Base-by-base conservation (phyloP, 345 rosid genomes). In the Gynandropsis gynandra region DNA sequence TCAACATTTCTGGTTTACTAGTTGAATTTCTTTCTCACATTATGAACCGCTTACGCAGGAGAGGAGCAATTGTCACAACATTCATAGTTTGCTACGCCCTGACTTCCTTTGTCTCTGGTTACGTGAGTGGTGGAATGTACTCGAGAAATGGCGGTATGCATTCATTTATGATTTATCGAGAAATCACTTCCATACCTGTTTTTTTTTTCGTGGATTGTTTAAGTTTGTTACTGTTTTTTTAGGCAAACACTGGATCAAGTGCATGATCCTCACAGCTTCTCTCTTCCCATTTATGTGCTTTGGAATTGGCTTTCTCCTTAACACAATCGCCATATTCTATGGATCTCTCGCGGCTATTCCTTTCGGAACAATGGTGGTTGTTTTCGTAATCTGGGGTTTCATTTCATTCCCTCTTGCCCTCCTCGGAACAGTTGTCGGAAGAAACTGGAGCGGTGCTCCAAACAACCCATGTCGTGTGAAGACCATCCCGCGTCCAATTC, bases 61-160 rank as follows among this genome's bases (percentile, higher is more conserved):
- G 99, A 79, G 99, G 99, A 71, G 97, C 99, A 33, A 93, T 93
- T 66, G 95, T 85, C 61, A 93, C 99, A 18, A 88, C 99, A 50
- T 93, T 85, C 72, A 88, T 93, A 42, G 82, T 88, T 18, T 93
- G 95, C 59, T 93, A 93, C 56, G 99, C 99, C 50, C 78, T 93
- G 66, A 93, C 97, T 10, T 93, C 99, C 35, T 93, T 93, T 61
- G 69, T 93, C 56, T 79, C 99, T 66, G 99, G 99, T 63, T 93
- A 93, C 54, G 97, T 93, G 62, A 93, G 95, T 9, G 99, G 99
- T 55, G 99, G 99, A 42, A 85, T 93, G 97, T 88, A 93, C 75
- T 93, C 99, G 33, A 85, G 97, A 59, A 70, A 81, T 61, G 99
- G 99, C 12, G 97, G 99, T 93, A 74, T 68, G 87, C n/a, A 42